These are phyloP conservation scores for Annulohypoxylon stygium DNA, from an alignment of 495 filamentous ascomycete genomes.

Conservation along the genomic window DNA sequence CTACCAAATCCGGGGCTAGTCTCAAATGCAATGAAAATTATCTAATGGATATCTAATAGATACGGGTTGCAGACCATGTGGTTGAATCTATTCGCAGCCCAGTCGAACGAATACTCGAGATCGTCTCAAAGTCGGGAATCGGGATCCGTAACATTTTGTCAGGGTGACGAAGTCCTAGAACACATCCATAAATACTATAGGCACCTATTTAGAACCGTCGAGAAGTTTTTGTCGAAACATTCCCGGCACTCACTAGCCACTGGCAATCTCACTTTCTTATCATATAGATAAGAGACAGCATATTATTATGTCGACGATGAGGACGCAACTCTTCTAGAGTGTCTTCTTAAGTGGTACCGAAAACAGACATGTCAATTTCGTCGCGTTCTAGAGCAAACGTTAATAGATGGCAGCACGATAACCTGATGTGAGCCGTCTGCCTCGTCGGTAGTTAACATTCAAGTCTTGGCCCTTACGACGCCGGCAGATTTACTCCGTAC, in stretches of 20 bases:
- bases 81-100: conserved; percentile 6
- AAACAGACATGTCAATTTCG: conserved; percentile 6
- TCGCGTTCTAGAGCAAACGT: conserved; percentile 12
- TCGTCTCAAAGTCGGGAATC: conserved; percentile 30
- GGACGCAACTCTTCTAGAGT: not conserved
- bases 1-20: conserved; percentile 24
- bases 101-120: conserved; percentile 7
- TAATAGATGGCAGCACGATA: conserved; percentile 17
- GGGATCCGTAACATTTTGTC: conserved; percentile 18
- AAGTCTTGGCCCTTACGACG: conserved; percentile 14
- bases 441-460: conserved; percentile 26
- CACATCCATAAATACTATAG: not conserved
- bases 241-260: conserved; percentile 25
- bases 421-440: conserved; percentile 27
- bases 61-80: conserved; percentile 19
- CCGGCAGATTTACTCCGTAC: conserved; percentile 34
- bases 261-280: conserved; percentile 16
- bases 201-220: conserved; percentile 10
- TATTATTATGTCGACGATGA: not conserved
- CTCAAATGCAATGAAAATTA: conserved; percentile 26
- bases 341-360: not conserved
- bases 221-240: conserved; percentile 33
- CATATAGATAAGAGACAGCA: conserved; percentile 14
- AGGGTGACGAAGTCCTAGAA: conserved; percentile 29
- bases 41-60: conserved; percentile 42